Base-by-base conservation (phyloP, 2,329 filamentous ascomycete genomes). In the Chalaropsis ovoidea region DNA sequence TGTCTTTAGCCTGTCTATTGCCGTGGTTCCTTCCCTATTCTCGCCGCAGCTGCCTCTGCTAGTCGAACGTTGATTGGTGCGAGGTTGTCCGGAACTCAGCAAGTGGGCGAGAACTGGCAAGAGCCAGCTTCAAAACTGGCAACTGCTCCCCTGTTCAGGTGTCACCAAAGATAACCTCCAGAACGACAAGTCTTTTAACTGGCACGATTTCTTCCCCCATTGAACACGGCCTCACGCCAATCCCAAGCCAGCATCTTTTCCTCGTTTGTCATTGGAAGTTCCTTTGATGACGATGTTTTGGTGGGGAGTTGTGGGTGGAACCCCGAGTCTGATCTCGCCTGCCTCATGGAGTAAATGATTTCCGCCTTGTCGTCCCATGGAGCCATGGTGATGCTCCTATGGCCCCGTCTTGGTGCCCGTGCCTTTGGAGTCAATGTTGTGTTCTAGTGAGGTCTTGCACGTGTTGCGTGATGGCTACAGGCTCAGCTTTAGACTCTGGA, bases 301-400 rank as follows among this genome's bases (percentile, higher is more conserved):
- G 24, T 13, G 54, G 54, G 54, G 54, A 39, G n/a, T 39, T 39
- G 35, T 31, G 27, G 15, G 27, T 58, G 24, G 8, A 58, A 22
- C 27, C n/a, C 39, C 31, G 15, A 10, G 54, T 17, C 31, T 58
- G 54, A 58, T 58, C 27, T 58, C 27, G 27, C 17, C 54, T 58
- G 54, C 54, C 31, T 58, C 54, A 58, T 58, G 54, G 17, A 58
- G 54, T n/a, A 58, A 58, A 35, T 58, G 54, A 58, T 58, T 58
- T 58, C 31, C 54, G 24, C n/a, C 35, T 17, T n/a, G n/a, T 58
- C 54, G 54, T 39, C 54, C 31, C 3, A 58, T 58, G 17, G 31
- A 39, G 31, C 2, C 43, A 47, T 47, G 17, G 15, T 19, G n/a
- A 47, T 47, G 43, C n/a, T 58, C 5, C 52, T 4, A 35, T 58